These are phyloP conservation scores for Hansenula sp. DNA, from an alignment of 1,139 yeast species.

Conservation along the genomic window DNA sequence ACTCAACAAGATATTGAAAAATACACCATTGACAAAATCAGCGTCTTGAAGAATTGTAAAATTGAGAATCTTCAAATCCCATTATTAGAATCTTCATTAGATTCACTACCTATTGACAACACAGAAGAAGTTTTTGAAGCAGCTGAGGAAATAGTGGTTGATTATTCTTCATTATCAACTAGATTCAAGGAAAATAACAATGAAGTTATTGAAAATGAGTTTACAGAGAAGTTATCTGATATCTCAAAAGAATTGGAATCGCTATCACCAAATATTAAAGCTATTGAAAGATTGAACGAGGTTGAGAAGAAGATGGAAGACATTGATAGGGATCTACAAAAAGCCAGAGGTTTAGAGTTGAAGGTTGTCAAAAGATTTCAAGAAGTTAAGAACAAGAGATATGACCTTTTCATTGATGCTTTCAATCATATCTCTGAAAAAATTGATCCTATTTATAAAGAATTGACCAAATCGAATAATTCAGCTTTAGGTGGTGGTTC, in stretches of 20 bases:
- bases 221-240: conserved; percentile 44
- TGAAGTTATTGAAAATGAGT: conserved; percentile 29
- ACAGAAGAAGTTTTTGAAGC: conserved; percentile 36
- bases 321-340: conserved; percentile 61
- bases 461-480: conserved; percentile 60
- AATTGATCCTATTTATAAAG: conserved; percentile 83
- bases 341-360: conserved; percentile 59
- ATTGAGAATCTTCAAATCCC: conserved; percentile 70
- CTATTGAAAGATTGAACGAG: conserved; percentile 69
- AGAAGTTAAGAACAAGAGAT: conserved; percentile 55
- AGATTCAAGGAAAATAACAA: conserved; percentile 33
- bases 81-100: conserved; percentile 52
- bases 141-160: conserved; percentile 49
- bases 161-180: conserved; percentile 47
- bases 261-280: conserved; percentile 77
- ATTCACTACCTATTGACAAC: conserved; percentile 39
- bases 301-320: conserved; percentile 58
- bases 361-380: conserved; percentile 54
- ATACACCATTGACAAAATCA: conserved; percentile 52
- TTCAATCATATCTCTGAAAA: conserved; percentile 69
- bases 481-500: conserved; percentile 81
- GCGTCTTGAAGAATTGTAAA: conserved; percentile 67
- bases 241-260: conserved; percentile 54
- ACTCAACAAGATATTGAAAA: conserved; percentile 40
- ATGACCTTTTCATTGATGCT: conserved; percentile 61